A percentile compares a stretch with the other conserved stretches of the same genome.
Conservation (phyloP, 2,329 filamentous ascomycete genomes). For the Didymella glomerata region DNA sequence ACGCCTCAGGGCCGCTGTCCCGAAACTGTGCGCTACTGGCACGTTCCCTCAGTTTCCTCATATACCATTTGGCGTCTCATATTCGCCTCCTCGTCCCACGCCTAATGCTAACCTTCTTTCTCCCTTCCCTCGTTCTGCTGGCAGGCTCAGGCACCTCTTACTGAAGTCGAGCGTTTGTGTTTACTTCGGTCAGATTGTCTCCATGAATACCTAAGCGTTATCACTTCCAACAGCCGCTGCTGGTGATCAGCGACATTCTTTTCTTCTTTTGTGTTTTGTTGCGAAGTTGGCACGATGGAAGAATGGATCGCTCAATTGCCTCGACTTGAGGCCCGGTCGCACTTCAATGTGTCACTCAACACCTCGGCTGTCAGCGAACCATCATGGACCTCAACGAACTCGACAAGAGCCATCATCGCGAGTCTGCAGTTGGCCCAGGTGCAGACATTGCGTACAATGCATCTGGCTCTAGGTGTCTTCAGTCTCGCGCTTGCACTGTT, state of each 20-base stretch:
- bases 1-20: conserved; percentile 50
- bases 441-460: conserved; percentile 51
- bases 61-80: conserved; percentile 54
- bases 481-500: conserved; percentile 49
- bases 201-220: conserved; percentile 50
- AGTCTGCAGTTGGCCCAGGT: conserved; percentile 50
- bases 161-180: conserved; percentile 50
- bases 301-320: conserved; percentile 44
- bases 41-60: conserved; percentile 45
- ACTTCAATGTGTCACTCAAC: conserved; percentile 52
- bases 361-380: conserved; percentile 38
- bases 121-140: conserved; percentile 50
- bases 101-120: conserved; percentile 51
- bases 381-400: conserved; percentile 44
- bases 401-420: conserved; percentile 44
- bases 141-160: conserved; percentile 51
- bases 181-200: conserved; percentile 46
- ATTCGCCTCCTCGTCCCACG: conserved; percentile 46
- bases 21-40: conserved; percentile 50
- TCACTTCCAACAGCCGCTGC: conserved; percentile 49
- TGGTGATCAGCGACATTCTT: conserved; percentile 50
- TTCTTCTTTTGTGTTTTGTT: conserved; percentile 42
- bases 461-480: conserved; percentile 51
- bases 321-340: conserved; percentile 47
- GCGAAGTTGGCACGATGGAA: conserved; percentile 49